These are phyloP conservation scores for Neohortaea acidophila DNA, from an alignment of 495 filamentous ascomycete species.

Conservation along the genomic window DNA sequence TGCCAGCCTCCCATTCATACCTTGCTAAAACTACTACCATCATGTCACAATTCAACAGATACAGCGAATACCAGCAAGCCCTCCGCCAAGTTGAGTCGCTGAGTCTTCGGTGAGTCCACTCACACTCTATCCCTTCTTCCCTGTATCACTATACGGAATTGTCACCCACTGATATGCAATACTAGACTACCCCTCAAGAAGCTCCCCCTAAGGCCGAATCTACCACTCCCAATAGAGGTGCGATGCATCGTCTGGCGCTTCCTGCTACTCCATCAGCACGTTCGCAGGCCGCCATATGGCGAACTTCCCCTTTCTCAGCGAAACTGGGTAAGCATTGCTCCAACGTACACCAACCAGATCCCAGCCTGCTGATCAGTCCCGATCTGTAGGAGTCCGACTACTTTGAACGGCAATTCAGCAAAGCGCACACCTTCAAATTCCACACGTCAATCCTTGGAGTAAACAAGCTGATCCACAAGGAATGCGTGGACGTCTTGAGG, in stretches of 20 bases:
- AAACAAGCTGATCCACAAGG: constrained; percentile 2
- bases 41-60: no score
- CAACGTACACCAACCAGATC: background rate
- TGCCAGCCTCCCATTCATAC: no score
- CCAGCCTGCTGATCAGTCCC: background rate
- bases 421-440: constrained; percentile 4
- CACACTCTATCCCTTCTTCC: no score
- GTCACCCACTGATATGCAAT: no score
- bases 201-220: no score
- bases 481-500: background rate
- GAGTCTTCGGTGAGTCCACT: no score
- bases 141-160: no score
- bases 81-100: no score
- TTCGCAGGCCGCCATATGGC: background rate
- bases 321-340: background rate
- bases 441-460: constrained; percentile 1
- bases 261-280: constrained; percentile 6
- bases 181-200: no score
- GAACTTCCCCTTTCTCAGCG: background rate
- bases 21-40: no score
- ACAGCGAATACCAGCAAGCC: no score
- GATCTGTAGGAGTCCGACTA: background rate
- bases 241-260: constrained; percentile 8
- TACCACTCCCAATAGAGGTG: no score
- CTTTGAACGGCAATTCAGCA: background rate